Evolutionary conservation across 768 basidiomycete species (phyloP).

Genomic region (Suillus fuscotomentosus): DNA sequence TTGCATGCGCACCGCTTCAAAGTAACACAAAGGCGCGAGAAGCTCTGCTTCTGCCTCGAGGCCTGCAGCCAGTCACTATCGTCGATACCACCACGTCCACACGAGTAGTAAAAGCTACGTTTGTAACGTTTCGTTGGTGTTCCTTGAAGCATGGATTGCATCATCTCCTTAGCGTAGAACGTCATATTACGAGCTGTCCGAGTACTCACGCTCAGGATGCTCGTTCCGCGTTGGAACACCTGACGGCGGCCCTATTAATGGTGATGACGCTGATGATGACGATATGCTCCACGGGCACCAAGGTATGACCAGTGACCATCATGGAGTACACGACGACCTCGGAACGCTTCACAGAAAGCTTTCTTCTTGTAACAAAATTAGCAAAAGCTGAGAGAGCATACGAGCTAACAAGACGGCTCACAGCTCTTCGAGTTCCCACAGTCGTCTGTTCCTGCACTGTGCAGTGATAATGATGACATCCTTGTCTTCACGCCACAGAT

Average conservation of each 20-base stretch:
- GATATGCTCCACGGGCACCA: not conserved
- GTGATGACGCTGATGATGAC: conserved; percentile 6
- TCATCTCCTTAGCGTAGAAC: conserved; percentile 17
- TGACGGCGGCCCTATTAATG: too few relatives aligned
- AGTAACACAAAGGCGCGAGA: not conserved
- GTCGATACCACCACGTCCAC: conserved; percentile 1
- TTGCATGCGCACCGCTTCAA: conserved; percentile 3
- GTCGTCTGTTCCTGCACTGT: not conserved
- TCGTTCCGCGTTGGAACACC: not conserved
- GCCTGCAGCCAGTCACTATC: conserved; percentile 11
- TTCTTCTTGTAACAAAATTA: not conserved
- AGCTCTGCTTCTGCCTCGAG: conserved; percentile 14
- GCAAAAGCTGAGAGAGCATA: not conserved
- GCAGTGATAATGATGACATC: not conserved
- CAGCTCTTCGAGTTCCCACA: not conserved
- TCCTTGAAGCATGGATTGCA: conserved; percentile 2
- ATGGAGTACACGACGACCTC: not conserved
- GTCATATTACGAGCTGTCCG: conserved; percentile 9
- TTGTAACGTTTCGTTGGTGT: conserved; percentile 1
- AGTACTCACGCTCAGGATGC: conserved; percentile 5
- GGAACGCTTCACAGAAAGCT: not conserved
- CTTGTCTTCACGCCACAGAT: not conserved
- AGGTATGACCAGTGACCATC: not conserved
- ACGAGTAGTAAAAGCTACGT: not conserved
- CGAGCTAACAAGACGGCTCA: not conserved